Conservation (phyloP, 2,329 filamentous ascomycete genomes). For the Apiospora rasikravindrae region DNA sequence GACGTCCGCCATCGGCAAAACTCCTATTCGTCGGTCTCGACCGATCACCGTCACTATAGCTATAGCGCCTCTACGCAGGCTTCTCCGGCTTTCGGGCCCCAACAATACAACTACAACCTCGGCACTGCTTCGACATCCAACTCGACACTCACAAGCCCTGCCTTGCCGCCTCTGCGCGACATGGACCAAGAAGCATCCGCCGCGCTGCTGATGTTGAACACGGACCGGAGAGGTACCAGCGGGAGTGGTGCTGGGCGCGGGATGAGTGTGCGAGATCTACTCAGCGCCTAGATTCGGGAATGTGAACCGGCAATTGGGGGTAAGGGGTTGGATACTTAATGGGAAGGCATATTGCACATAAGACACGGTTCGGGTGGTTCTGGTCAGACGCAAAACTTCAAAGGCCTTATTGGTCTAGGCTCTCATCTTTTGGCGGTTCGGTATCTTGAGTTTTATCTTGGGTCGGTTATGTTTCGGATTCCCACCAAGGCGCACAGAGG, state of each 20-base stretch:
- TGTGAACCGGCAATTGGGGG: background rate
- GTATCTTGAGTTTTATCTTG: background rate
- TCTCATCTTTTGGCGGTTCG: background rate
- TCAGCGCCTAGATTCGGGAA: conserved; percentile 49
- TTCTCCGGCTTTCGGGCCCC: conserved; percentile 52
- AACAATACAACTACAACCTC: conserved; percentile 47
- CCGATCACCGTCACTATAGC: conserved; percentile 50
- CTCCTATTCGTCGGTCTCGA: conserved; percentile 60
- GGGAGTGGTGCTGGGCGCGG: conserved; percentile 41
- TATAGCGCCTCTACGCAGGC: conserved; percentile 44
- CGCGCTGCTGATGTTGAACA: conserved; percentile 86
- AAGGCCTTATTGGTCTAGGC: background rate
- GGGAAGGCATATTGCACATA: background rate
- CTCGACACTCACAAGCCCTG: conserved; percentile 64
- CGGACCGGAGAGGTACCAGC: conserved; percentile 67
- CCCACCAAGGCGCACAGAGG: background rate
- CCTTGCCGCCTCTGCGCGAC: conserved; percentile 60
- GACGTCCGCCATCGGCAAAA: conserved; percentile 52
- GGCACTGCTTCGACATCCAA: conserved; percentile 45
- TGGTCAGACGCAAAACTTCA: background rate
- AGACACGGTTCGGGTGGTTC: background rate
- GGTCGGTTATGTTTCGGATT: background rate
- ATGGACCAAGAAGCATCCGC: conserved; percentile 81
- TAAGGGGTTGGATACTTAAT: background rate
- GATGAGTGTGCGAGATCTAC: conserved; percentile 61